Base-by-base conservation (phyloP, 2,329 filamentous ascomycete species). In the Venturiaceae sp. region DNA sequence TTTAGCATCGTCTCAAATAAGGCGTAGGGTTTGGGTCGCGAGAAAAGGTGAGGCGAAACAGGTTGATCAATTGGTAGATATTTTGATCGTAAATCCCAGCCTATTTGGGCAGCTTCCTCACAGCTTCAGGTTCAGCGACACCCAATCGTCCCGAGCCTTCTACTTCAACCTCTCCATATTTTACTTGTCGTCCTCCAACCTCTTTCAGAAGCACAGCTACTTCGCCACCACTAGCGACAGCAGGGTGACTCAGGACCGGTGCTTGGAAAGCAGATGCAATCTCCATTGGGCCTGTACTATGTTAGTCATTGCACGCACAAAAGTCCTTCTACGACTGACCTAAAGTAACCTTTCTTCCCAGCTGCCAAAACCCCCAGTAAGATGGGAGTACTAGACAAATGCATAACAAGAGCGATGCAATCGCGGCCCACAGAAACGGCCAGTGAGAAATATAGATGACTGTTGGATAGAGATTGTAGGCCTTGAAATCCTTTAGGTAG, bases 321-420 rank as follows among this genome's bases (percentile, higher is more conserved):
- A 30, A 47, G 44, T 47, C 23, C 13, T n/a, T n/a, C n/a, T n/a
- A 14, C 30, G 44, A 47, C 44, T 47, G 8, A 47, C 23, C 23
- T 30, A 57, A 44, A 14, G 55, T 57, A 19, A 57, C 39, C 28
- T 47, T 47, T 13, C 41, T 39, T 8, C 55, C 55, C 21, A 57
- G 55, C 55, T 52, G 26, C 55, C 55, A 52, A 26, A 57, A 57
- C 3, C n/a, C 30, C 41, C 55, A 57, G 44, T 57, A 52, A 8
- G 44, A 33, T 5, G 55, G 55, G 9, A 52, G 26, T 9, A 57
- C 39, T 30, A 39, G 44, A 34, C 23, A 44, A 16, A 57, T 13
- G 21, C 39, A 57, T 19, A 36, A 16, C 33, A 55, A 55, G n/a
- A 44, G 33, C 7, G 26, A 26, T 21, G 28, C n/a, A 13, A 57